phyloP scores from a whole-genome alignment of 2,329 filamentous ascomycete genomes.

The Apiospora aurea region DNA sequence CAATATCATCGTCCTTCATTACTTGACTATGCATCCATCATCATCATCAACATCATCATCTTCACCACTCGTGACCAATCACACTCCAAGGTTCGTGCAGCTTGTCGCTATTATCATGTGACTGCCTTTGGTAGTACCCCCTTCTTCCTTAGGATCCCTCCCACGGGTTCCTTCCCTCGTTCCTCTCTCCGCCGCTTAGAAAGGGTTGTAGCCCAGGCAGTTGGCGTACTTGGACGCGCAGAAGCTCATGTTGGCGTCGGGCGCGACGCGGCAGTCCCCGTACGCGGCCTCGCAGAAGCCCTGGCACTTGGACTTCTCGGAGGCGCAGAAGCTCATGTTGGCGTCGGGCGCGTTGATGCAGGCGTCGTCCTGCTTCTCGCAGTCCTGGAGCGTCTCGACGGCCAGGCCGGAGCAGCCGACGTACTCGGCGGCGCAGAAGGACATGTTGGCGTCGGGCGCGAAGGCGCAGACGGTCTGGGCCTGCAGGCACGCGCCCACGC shows the following conservation, averaged over 20 bases:
- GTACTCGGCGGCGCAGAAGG: slow-evolving; percentile 12
- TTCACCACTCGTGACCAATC: background rate
- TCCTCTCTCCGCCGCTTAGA: background rate
- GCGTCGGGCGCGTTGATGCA: background rate
- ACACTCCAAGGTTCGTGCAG: background rate
- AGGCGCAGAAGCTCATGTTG: slow-evolving; percentile 3
- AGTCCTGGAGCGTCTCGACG: background rate
- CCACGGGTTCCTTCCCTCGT: background rate
- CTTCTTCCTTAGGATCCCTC: background rate
- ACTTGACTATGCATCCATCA: background rate
- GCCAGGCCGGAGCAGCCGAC: slow-evolving; percentile 12
- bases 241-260: slow-evolving; percentile 14
- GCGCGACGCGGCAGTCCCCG: background rate
- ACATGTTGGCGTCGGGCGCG: slow-evolving; percentile 13
- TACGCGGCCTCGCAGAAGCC: slow-evolving; percentile 3
- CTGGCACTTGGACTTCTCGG: background rate
- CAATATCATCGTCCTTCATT: background rate
- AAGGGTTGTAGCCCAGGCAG: slow-evolving; percentile 17
- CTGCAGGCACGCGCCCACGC: slow-evolving; percentile 9
- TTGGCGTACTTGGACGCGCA: slow-evolving; percentile 4
- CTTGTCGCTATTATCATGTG: background rate
- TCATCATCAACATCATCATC: background rate
- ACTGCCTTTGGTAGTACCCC: background rate
- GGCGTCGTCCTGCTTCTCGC: background rate
- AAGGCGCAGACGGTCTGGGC: slow-evolving; percentile 8